phyloP scores from a whole-genome alignment of 768 basidiomycete species.

The Termitomyces heimii region DNA sequence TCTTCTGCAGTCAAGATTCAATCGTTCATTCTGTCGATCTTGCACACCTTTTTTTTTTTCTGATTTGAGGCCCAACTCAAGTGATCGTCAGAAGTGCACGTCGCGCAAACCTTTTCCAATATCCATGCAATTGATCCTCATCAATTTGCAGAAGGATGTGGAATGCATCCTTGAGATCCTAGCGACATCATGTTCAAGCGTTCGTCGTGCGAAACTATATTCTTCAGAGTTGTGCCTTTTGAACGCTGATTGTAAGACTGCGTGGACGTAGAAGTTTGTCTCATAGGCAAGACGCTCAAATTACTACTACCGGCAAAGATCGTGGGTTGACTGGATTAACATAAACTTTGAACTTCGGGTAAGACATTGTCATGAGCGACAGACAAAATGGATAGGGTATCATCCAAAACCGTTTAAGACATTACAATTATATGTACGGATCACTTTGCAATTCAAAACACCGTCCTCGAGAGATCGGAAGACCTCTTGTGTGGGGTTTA shows the following conservation, averaged over 20 bases:
- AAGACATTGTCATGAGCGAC: not conserved
- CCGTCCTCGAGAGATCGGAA: too few species aligned
- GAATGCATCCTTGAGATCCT: not conserved
- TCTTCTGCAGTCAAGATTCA: too few species aligned
- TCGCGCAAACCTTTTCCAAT: not conserved
- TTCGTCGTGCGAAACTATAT: not conserved
- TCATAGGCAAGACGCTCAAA: too few species aligned
- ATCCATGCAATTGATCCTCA: not conserved
- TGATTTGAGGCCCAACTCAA: not conserved
- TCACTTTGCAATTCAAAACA: too few species aligned
- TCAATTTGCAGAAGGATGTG: not conserved
- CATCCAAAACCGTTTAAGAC: not conserved
- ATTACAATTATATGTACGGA: not conserved
- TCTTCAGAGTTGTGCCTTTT: not conserved
- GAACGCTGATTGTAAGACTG: not conserved
- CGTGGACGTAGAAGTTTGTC: too few species aligned
- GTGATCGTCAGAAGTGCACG: not conserved
- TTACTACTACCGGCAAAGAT: too few species aligned
- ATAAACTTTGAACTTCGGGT: not conserved
- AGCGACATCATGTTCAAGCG: not conserved
- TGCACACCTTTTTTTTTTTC: not conserved
- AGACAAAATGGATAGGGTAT: not conserved
- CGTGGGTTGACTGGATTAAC: too few species aligned
- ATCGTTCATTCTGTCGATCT: too few species aligned
- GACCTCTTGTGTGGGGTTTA: not conserved